These are phyloP conservation scores for Iris pallida DNA, from an alignment of 116 monocot genomes.

Conservation along the genomic window DNA sequence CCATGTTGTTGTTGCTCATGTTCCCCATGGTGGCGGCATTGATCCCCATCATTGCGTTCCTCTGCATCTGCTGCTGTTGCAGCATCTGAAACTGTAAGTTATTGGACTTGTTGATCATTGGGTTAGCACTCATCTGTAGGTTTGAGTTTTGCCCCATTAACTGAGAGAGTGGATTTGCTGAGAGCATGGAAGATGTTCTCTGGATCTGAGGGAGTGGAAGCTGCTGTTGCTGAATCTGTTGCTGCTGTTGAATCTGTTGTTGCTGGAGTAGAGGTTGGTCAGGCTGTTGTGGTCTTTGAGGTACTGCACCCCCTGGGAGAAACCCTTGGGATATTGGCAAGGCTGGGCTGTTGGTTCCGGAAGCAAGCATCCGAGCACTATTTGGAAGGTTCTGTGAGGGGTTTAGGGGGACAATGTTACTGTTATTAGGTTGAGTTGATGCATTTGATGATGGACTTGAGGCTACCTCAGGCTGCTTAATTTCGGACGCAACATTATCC, in stretches of 20 bases:
- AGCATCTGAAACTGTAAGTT: conserved; percentile 47
- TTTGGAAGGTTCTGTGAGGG: conserved; percentile 40
- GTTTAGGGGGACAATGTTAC: conserved; percentile 26
- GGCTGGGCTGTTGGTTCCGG: conserved; percentile 46
- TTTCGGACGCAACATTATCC: conserved; percentile 42
- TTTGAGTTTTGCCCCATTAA: conserved; percentile 63
- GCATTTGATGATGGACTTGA: conserved; percentile 31
- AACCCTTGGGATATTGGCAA: conserved; percentile 52
- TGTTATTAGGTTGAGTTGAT: conserved; percentile 20
- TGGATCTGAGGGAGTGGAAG: conserved; percentile 47
- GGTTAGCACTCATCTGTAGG: conserved; percentile 46
- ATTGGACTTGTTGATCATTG: conserved; percentile 39
- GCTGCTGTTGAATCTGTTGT: conserved; percentile 37
- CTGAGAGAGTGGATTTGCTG: conserved; percentile 60
- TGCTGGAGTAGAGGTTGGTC: conserved; percentile 65
- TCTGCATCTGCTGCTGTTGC: conserved; percentile 53
- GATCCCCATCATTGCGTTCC: conserved; percentile 77
- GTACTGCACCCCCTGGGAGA: conserved; percentile 36
- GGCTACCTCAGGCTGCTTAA: conserved; percentile 46
- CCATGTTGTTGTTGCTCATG: conserved; percentile 38
- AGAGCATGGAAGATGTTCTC: conserved; percentile 54
- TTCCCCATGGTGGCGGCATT: conserved; percentile 48
- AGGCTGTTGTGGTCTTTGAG: conserved; percentile 53
- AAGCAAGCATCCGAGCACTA: conserved; percentile 43
- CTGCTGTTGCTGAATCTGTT: conserved; percentile 45